Base-by-base conservation (phyloP, 306 rosid species). In the Spatholobus suberectus region DNA sequence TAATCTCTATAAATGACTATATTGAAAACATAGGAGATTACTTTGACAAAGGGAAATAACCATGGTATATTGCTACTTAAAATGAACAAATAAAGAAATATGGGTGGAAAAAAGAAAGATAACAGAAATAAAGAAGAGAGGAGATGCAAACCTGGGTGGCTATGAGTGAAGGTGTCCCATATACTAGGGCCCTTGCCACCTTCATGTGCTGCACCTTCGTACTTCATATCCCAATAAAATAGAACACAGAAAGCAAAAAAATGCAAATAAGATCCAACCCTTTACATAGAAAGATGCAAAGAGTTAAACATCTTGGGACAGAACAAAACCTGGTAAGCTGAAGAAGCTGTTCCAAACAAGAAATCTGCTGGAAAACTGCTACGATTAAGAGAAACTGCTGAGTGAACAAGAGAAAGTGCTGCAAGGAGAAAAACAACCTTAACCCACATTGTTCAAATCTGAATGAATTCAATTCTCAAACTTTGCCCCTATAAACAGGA, bases 131-230 rank as follows among this genome's bases (percentile, higher is more conserved):
- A 43, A 37, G n/a, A 11, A 40, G 2, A 73, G 68, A 70, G 7
- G 5, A 61, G 1, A 20, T 8, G 23, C 51, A 59, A 52, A 92
- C 97, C 87, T 81, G 91, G 92, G 81, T 87, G 83, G 75, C 37
- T 86, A 65, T 86, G 88, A 57, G 90, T 81, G 84, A 90, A 88
- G 15, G 91, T 90, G 82, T 92, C 96, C 96, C 96, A 92, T 15
- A 84, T 82, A 75, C 96, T 87, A 5, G 94, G 94, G 4, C 90
- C 90, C 40, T 80, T 90, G 0, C 96, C 96, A 66, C 89, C 94
- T 86, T 75, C 81, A 54, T 34, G 52, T 24, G 92, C 91, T 26
- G 92, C 89, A 82, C 84, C 86, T 67, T 86, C 86, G 78, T 73
- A 77, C 89, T 86, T 82, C 38, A 86, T 3, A 46, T 4, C 58